Evolutionary conservation across 148 eudicot genomes (phyloP).

Genomic region (Diospyros lotus): DNA sequence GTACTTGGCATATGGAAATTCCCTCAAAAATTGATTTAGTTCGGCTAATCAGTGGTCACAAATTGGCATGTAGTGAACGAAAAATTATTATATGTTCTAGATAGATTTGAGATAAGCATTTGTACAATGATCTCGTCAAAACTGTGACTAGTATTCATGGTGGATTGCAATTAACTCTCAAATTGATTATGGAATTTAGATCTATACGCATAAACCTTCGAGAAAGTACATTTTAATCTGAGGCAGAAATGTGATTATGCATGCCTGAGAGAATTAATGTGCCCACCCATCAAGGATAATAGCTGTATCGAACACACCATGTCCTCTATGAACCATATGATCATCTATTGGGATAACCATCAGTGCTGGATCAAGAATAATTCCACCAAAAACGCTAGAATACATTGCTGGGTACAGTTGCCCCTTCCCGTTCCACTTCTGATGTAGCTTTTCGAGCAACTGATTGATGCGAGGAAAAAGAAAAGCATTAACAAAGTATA

Average conservation of each 20-base stretch:
- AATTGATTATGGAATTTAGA: neutral
- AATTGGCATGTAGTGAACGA: neutral
- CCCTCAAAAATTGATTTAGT: neutral
- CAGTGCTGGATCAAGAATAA: conserved; percentile 66
- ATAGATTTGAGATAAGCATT: neutral
- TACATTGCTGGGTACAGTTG: conserved; percentile 73
- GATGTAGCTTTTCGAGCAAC: conserved; percentile 64
- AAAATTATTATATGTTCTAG: neutral
- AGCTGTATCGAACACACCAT: conserved; percentile 79
- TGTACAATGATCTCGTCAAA: neutral
- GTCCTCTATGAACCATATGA: conserved; percentile 91
- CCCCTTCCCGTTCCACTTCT: conserved; percentile 49
- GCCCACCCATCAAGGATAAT: conserved; percentile 58
- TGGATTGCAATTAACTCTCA: neutral
- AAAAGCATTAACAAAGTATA: neutral
- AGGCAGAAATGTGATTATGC: neutral
- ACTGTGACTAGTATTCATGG: neutral
- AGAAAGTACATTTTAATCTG: neutral
- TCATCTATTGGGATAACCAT: conserved; percentile 82
- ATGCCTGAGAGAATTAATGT: neutral
- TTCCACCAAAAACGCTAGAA: conserved; percentile 69
- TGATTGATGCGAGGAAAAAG: conserved; percentile 12
- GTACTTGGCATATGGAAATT: neutral
- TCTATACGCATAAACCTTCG: neutral
- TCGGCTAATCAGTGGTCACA: neutral